A percentile compares a stretch with the other conserved stretches of the same genome.
Evolutionary conservation across 2,329 filamentous ascomycete species (phyloP).

Genomic region (Lizonia empirigonia): DNA sequence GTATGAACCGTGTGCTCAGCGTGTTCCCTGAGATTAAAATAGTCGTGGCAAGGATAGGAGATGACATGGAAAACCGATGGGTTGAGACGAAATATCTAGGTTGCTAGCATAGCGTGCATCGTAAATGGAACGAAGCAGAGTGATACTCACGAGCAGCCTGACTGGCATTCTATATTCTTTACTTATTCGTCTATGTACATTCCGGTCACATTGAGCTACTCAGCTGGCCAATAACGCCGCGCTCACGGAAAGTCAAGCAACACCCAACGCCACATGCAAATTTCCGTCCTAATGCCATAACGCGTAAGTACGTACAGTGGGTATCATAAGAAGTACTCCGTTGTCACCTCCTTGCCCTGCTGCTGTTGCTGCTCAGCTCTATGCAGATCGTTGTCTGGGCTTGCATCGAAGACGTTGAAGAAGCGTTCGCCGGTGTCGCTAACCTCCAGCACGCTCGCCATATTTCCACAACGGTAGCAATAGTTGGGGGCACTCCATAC

Average conservation of each 20-base stretch:
- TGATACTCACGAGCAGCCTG: neutral
- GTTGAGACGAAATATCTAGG: constrained; percentile 88
- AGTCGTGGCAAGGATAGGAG: constrained; percentile 80
- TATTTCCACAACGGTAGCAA: constrained; percentile 93
- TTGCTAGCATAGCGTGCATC: constrained; percentile 59
- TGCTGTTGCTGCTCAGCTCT: constrained; percentile 78
- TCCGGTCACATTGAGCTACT: neutral
- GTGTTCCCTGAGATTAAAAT: constrained; percentile 89
- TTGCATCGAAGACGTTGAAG: constrained; percentile 97
- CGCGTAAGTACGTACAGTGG: constrained; percentile 24
- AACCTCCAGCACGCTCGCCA: constrained; percentile 96
- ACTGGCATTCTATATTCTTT: constrained; percentile 3
- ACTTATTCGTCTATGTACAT: constrained; percentile 2
- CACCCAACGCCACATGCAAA: constrained; percentile 26
- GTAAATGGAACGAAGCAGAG: neutral
- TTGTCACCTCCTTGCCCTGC: constrained; percentile 72
- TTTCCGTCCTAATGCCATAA: constrained; percentile 10
- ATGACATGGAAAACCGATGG: constrained; percentile 85
- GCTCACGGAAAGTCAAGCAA: neutral
- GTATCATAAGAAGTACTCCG: constrained; percentile 71
- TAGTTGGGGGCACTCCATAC: constrained; percentile 86
- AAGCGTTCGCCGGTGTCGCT: constrained; percentile 90
- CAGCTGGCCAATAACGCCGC: neutral
- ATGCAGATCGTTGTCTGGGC: constrained; percentile 91
- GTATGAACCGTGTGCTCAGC: constrained; percentile 80